Conservation (phyloP, 805 yeast genomes). For the Schizosaccharomyces japonicus region DNA sequence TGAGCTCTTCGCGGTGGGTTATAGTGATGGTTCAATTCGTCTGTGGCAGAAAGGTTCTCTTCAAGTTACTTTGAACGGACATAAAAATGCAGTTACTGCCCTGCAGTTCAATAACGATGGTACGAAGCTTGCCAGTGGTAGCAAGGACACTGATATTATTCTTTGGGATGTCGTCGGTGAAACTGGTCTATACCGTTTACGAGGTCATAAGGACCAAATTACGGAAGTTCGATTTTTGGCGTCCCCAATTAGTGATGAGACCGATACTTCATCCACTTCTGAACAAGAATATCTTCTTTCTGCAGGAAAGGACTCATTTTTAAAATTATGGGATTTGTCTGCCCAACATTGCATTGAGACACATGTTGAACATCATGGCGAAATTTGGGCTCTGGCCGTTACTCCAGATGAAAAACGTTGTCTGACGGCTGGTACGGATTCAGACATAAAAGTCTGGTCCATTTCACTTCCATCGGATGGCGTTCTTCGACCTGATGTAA, state of each 20-base stretch:
- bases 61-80: constrained; percentile 72
- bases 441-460: constrained; percentile 65
- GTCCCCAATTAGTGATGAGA: constrained; percentile 17
- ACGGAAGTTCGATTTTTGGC: constrained; percentile 37
- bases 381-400: constrained; percentile 66
- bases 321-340: constrained; percentile 82
- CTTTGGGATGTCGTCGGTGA: constrained; percentile 92
- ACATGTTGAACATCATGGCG: constrained; percentile 78
- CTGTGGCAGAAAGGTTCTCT: constrained; percentile 76
- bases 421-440: constrained; percentile 57
- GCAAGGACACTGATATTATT: constrained; percentile 60
- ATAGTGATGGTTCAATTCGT: constrained; percentile 67
- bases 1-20: constrained; percentile 46
- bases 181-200: constrained; percentile 61
- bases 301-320: constrained; percentile 68
- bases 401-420: constrained; percentile 19
- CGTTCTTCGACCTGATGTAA: constrained; percentile 6
- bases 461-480: constrained; percentile 24
- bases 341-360: constrained; percentile 82
- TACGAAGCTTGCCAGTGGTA: constrained; percentile 66
- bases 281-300: constrained; percentile 33
- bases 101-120: constrained; percentile 59
- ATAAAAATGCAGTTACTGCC: constrained; percentile 49
- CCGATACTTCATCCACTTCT: neutral
- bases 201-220: constrained; percentile 74